A percentile compares a stretch with the other conserved stretches of the same genome.
Evolutionary conservation across 768 basidiomycete species (phyloP).

Genomic region (Hemileccinum impolitum): DNA sequence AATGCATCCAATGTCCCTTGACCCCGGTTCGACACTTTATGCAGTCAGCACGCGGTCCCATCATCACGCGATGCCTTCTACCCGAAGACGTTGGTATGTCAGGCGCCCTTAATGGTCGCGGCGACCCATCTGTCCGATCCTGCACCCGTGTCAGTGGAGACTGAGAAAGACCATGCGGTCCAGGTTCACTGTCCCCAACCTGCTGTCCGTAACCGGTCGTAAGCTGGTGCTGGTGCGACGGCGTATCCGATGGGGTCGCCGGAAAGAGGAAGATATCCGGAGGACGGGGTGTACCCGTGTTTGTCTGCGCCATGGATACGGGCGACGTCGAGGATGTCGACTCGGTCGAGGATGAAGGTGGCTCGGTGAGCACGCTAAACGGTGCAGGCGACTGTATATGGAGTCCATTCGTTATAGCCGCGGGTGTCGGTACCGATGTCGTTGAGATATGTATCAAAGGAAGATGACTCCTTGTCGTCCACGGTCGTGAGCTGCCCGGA

Average conservation of each 20-base stretch:
- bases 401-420: not conserved
- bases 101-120: conserved; percentile 10
- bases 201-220: conserved; percentile 1
- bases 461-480: conserved; percentile 16
- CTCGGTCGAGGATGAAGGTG: conserved; percentile 22
- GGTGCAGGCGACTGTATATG: conserved; percentile 16
- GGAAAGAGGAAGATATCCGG: conserved; percentile 31
- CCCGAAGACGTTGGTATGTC: conserved; percentile 16
- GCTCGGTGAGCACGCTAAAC: conserved; percentile 26
- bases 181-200: not conserved
- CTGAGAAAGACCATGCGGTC: not conserved
- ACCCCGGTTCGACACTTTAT: conserved; percentile 61
- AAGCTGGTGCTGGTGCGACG: conserved; percentile 14
- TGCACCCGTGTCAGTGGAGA: conserved; percentile 7
- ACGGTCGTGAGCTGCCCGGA: conserved; percentile 10
- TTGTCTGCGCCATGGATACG: not conserved
- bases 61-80: conserved; percentile 53
- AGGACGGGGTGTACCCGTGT: conserved; percentile 7
- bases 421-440: not conserved
- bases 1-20: conserved; percentile 72
- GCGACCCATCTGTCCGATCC: conserved; percentile 15
- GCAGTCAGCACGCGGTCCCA: conserved; percentile 71
- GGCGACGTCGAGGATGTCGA: conserved; percentile 17
- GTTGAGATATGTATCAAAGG: conserved; percentile 28
- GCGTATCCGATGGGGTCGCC: conserved; percentile 23